A percentile compares a stretch with the other conserved stretches of the same genome.
Evolutionary conservation across 768 basidiomycete genomes (phyloP).

Genomic region (Dentipellis fragilis): DNA sequence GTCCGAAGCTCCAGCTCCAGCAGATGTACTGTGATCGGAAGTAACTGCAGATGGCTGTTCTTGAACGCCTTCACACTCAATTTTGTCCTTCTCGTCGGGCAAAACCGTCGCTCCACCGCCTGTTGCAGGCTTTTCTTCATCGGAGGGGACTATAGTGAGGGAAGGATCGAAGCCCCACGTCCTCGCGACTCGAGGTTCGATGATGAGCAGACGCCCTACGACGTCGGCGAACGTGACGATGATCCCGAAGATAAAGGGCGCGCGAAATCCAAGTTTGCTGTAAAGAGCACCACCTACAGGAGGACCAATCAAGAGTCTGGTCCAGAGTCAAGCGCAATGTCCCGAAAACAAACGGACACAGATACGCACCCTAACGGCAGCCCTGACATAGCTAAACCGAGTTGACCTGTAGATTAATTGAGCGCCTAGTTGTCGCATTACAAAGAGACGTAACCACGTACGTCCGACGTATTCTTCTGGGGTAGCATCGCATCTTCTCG

Average conservation of each 20-base stretch:
- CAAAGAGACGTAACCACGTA: constrained; percentile 12
- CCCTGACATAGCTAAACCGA: constrained; percentile 30
- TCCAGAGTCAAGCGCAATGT: background rate
- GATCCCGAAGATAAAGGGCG: constrained; percentile 29
- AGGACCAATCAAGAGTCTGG: constrained; percentile 26
- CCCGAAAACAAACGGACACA: background rate
- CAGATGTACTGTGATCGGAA: background rate
- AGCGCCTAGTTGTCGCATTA: background rate
- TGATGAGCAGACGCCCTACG: constrained; percentile 26
- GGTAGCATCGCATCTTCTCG: constrained; percentile 25
- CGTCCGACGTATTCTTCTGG: constrained; percentile 25
- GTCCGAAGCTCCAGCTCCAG: no score
- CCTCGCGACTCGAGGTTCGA: constrained; percentile 27
- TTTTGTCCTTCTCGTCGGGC: no score
- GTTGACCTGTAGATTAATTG: constrained; percentile 20
- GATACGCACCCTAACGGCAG: constrained; percentile 25
- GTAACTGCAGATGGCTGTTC: no score
- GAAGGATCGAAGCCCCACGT: constrained; percentile 21
- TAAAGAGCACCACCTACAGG: constrained; percentile 30
- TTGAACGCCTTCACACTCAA: no score
- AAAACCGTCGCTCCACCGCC: background rate
- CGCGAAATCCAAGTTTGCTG: constrained; percentile 25
- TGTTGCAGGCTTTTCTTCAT: background rate
- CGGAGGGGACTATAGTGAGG: background rate
- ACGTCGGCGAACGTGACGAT: constrained; percentile 23